Evolutionary conservation across 2,329 filamentous ascomycete species (phyloP).

Genomic region (Microsporum canis): DNA sequence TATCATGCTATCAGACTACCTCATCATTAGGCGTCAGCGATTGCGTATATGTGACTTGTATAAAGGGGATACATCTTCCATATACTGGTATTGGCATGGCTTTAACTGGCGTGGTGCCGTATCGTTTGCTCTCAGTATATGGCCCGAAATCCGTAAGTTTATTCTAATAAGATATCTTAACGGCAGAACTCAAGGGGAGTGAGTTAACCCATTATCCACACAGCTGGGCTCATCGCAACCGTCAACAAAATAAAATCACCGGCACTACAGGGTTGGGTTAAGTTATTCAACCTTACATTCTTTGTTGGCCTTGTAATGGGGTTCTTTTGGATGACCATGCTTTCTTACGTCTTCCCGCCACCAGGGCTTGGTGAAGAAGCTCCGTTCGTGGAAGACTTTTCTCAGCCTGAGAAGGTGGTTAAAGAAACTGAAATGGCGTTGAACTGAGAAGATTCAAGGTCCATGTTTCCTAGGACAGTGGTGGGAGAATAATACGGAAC

Average conservation of each 20-base stretch:
- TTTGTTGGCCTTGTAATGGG: conserved; percentile 32
- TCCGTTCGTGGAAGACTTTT: not conserved
- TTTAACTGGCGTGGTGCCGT: conserved; percentile 33
- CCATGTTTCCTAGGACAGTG: no score
- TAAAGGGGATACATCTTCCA: conserved; percentile 22
- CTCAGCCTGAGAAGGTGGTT: no score
- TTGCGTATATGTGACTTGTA: conserved; percentile 38
- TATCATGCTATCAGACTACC: conserved; percentile 25
- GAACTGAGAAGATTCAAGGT: no score
- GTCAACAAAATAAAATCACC: conserved; percentile 17
- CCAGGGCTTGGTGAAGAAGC: conserved; percentile 21
- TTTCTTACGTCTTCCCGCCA: conserved; percentile 26
- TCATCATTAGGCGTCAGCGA: conserved; percentile 26
- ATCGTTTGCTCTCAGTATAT: conserved; percentile 17
- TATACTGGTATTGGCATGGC: conserved; percentile 37
- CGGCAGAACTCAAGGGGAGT: no score
- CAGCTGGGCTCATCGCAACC: conserved; percentile 29
- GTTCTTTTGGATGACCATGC: conserved; percentile 22
- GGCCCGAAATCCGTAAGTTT: conserved; percentile 5
- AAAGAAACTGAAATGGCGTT: no score
- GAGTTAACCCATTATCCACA: no score
- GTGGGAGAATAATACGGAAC: no score
- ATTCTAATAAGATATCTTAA: not conserved
- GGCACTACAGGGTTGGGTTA: conserved; percentile 23
- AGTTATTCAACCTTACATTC: conserved; percentile 34